These are phyloP conservation scores for Trichoderma harzianum DNA, from an alignment of 2,329 filamentous ascomycete genomes.

Conservation along the genomic window DNA sequence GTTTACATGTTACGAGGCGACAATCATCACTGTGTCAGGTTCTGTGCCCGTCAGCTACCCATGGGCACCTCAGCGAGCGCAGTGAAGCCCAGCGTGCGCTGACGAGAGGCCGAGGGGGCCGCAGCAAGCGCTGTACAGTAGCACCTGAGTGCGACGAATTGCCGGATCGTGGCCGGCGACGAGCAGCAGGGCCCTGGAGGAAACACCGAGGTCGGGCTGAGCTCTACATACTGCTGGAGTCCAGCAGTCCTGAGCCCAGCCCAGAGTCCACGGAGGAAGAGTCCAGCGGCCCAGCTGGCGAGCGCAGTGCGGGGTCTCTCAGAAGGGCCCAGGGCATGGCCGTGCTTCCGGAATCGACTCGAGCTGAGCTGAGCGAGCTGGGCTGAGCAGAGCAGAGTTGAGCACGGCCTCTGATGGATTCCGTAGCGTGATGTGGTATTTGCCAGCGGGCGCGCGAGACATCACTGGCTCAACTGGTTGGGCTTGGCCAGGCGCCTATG, in stretches of 20 bases:
- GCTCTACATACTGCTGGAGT: not conserved
- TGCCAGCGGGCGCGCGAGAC: not conserved
- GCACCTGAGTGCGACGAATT: not conserved
- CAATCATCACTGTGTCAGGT: not conserved
- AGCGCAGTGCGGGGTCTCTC: constrained; percentile 13
- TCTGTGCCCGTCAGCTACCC: not conserved
- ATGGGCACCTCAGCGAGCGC: not conserved
- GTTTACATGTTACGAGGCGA: not conserved
- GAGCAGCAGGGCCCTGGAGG: not conserved
- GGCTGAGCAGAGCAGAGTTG: not conserved
- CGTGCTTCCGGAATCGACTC: not conserved
- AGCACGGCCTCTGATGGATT: not conserved
- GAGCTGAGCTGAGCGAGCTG: not conserved
- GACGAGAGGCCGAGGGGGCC: not conserved
- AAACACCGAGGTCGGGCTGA: not conserved
- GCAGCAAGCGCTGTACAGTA: not conserved
- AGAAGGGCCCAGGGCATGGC: not conserved
- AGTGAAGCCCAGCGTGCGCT: not conserved
- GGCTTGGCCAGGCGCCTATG: constrained; percentile 1
- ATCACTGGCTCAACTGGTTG: not conserved
- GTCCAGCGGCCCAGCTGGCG: not conserved
- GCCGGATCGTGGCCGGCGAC: not conserved
- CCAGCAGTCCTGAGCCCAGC: not conserved
- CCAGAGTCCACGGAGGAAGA: not conserved
- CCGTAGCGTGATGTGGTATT: not conserved